phyloP scores from a whole-genome alignment of 352 stramenopile genomes.

The Pythium aristosporum region DNA sequence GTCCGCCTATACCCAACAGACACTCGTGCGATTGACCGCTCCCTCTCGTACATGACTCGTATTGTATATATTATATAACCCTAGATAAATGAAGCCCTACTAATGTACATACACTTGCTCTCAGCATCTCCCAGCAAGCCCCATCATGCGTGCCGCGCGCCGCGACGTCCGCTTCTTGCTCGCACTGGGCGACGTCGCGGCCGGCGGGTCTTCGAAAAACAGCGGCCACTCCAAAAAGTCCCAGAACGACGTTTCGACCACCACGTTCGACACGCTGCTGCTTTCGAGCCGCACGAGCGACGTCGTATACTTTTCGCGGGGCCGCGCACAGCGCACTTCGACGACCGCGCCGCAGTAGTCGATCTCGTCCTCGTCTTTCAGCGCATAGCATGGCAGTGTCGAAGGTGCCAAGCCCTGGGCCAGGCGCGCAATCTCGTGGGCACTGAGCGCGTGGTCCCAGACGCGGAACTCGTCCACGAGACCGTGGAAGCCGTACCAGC shows the following conservation, averaged over 20 bases:
- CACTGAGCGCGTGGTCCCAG: background rate
- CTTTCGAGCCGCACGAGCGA: conserved; percentile 15
- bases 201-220: conserved; percentile 16
- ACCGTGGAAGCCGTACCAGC: conserved; percentile 10
- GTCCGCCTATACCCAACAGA: too few relatives aligned
- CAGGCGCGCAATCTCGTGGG: background rate
- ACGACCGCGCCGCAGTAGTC: conserved; percentile 19
- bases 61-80: too few relatives aligned
- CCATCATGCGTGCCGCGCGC: background rate
- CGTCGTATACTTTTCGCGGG: conserved; percentile 11
- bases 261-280: background rate
- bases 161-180: background rate
- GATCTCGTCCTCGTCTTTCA: conserved; percentile 19
- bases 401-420: background rate
- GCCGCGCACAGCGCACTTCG: conserved; percentile 16
- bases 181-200: background rate
- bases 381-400: conserved; percentile 11
- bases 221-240: conserved; percentile 18
- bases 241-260: conserved; percentile 12
- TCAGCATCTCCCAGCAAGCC: too few relatives aligned
- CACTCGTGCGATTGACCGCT: too few relatives aligned
- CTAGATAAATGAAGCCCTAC: too few relatives aligned
- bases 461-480: conserved; percentile 17
- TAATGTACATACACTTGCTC: too few relatives aligned
- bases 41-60: too few relatives aligned